Percentiles rank a stretch among this genome's conserved stretches.
Conservation (phyloP, 805 yeast genomes). For the Kluyveromyces aestuarii region DNA sequence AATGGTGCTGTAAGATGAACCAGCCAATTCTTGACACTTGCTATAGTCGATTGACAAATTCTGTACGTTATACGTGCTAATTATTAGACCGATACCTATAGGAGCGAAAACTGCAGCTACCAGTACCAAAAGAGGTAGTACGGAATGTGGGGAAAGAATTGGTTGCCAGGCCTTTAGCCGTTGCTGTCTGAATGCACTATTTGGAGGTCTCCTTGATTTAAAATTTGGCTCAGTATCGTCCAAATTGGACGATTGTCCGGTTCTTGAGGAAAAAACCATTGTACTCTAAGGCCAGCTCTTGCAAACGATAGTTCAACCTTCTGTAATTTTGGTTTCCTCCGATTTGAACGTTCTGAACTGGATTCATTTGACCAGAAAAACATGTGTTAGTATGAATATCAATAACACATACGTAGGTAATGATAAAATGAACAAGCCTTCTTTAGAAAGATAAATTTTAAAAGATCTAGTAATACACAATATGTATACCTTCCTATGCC, state of each 20-base stretch:
- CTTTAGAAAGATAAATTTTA: no score
- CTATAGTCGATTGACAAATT: conserved; percentile 69
- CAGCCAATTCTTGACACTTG: conserved; percentile 49
- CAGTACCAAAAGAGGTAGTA: conserved; percentile 70
- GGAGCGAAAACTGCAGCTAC: conserved; percentile 81
- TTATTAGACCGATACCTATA: conserved; percentile 75
- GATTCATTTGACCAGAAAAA: no score
- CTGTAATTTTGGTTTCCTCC: no score
- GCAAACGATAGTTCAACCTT: no score
- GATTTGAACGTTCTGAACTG: no score
- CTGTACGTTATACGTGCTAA: conserved; percentile 73
- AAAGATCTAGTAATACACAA: neutral
- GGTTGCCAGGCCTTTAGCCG: conserved; percentile 66
- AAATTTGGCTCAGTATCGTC: conserved; percentile 21
- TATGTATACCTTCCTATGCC: neutral
- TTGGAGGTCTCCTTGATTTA: conserved; percentile 47
- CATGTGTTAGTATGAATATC: no score
- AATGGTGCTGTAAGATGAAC: conserved; percentile 37
- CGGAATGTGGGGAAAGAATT: conserved; percentile 83
- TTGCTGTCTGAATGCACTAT: conserved; percentile 75
- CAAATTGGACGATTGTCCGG: conserved; percentile 23
- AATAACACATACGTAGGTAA: neutral
- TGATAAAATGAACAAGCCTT: neutral
- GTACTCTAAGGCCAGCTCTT: neutral
- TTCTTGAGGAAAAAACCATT: conserved; percentile 15